Conservation (phyloP, 139 green algal species). For the Edaphochlamys debaryana region DNA sequence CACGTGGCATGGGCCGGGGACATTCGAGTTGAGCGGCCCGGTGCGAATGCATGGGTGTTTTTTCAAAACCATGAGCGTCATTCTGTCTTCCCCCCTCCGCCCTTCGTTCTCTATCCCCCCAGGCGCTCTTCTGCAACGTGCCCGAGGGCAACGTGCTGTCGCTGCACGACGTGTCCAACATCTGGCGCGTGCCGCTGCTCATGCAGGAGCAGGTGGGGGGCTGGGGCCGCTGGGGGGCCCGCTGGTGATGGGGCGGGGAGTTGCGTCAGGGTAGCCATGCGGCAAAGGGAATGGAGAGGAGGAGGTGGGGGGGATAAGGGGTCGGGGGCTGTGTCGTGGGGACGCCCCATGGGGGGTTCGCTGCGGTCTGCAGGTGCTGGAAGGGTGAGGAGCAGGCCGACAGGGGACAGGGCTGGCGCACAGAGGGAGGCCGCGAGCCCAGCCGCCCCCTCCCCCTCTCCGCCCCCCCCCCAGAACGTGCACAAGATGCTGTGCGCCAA, state of each 20-base stretch:
- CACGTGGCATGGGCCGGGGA: too few relatives aligned
- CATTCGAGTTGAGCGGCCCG: too few relatives aligned
- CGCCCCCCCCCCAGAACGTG: conserved; percentile 64
- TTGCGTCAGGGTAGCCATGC: too few relatives aligned
- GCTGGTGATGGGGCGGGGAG: background rate
- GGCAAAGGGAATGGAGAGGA: background rate
- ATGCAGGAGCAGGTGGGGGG: conserved; percentile 65
- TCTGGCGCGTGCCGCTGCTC: conserved; percentile 96
- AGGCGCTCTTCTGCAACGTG: conserved; percentile 98
- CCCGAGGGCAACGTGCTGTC: conserved; percentile 85
- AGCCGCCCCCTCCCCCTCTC: background rate
- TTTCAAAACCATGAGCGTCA: too few relatives aligned
- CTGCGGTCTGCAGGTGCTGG: too few relatives aligned
- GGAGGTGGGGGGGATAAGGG: background rate
- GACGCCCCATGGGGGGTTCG: too few relatives aligned
- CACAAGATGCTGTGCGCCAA: conserved; percentile 77
- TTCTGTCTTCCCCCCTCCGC: too few relatives aligned
- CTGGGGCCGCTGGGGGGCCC: background rate
- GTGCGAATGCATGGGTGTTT: too few relatives aligned
- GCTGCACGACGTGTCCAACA: conserved; percentile 98
- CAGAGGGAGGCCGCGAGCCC: too few relatives aligned
- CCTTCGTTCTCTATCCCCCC: background rate
- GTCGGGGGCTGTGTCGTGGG: background rate
- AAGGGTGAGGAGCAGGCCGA: too few relatives aligned
- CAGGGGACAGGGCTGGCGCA: too few relatives aligned